Percentiles rank a stretch among this genome's conserved stretches.
Evolutionary conservation across 2,329 filamentous ascomycete genomes (phyloP).

Genomic region (Paraconiothyrium sp.): DNA sequence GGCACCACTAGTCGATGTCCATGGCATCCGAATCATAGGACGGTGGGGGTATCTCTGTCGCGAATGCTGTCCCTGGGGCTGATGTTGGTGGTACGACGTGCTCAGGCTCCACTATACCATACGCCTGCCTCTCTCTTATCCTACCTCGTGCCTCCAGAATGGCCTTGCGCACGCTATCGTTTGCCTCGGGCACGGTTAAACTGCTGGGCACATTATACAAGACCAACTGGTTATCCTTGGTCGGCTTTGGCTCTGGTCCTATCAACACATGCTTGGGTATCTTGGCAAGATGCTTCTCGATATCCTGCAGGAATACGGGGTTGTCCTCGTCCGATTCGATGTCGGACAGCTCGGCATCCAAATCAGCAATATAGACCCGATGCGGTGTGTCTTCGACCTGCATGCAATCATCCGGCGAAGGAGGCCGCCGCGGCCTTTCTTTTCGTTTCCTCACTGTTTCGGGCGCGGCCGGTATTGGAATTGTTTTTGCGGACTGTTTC

Average conservation of each 20-base stretch:
- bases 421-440: conserved; percentile 27
- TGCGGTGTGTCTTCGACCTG: conserved; percentile 85
- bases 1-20: conserved; percentile 66
- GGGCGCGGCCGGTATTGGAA: conserved; percentile 14
- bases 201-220: conserved; percentile 84
- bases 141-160: conserved; percentile 82
- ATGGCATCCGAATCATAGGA: conserved; percentile 68
- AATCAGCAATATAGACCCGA: conserved; percentile 88
- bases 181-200: conserved; percentile 76
- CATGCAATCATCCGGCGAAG: conserved; percentile 71
- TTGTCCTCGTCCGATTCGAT: conserved; percentile 68
- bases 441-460: conserved; percentile 19
- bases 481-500: conserved; percentile 17
- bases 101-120: conserved; percentile 48
- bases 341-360: conserved; percentile 86
- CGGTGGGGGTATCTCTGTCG: conserved; percentile 19
- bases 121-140: conserved; percentile 67
- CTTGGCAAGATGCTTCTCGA: conserved; percentile 79
- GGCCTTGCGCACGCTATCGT: conserved; percentile 79
- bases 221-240: conserved; percentile 72
- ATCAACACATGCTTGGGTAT: conserved; percentile 74
- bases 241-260: conserved; percentile 53
- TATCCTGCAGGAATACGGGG: conserved; percentile 83
- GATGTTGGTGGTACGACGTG: conserved; percentile 15
- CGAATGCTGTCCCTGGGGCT: conserved; percentile 11